Evolutionary conservation across 1,284 basidiomycete genomes (phyloP), one percentile per base, ranked within the genome.

Genomic region (Apiotrichum gamsii): DNA sequence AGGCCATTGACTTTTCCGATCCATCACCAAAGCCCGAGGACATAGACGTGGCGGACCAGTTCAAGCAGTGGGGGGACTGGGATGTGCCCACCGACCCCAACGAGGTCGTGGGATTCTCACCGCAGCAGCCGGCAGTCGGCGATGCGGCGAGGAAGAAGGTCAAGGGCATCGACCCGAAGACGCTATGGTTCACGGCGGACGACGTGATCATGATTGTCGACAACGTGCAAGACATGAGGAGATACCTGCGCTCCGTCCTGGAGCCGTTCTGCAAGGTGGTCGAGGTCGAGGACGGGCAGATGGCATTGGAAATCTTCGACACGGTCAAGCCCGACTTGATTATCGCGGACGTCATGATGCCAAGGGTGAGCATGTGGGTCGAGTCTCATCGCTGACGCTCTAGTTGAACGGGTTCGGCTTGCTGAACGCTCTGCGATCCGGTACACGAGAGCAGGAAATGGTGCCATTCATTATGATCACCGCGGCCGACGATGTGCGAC

Each of bases 341-440:
- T 45, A 57, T 75, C 10, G 65, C 69, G 1, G 75, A 76, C 45
- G 67, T 73, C 8, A 72, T 72, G 66, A 72, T 75, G 71, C 72
- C 72, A 3, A 56, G 59, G 23, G 58, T 67, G 41, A 54, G 60
- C 9, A n/a, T 9, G n/a, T n/a, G n/a, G n/a, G n/a, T n/a, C n/a
- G n/a, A n/a, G n/a, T 16, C 24, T 19, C 13, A 19, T 28, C 2
- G 42, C 45, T 49, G 20, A 50, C 24, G 8, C 4, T 19, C 13
- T 38, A 66, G 62, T 47, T 66, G 11, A 60, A 62, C 35, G 68
- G 68, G 1, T 62, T 60, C 39, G 65, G 59, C 9, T 45, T 70
- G 6, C 49, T 70, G 8, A 36, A 32, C 2, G 58, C 53, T 0
- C 39, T 70, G 10, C 58, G 57, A 8, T 25, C 29, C 33, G 49